Evolutionary conservation across 2,329 filamentous ascomycete genomes (phyloP).

Genomic region (Didymella exigua): DNA sequence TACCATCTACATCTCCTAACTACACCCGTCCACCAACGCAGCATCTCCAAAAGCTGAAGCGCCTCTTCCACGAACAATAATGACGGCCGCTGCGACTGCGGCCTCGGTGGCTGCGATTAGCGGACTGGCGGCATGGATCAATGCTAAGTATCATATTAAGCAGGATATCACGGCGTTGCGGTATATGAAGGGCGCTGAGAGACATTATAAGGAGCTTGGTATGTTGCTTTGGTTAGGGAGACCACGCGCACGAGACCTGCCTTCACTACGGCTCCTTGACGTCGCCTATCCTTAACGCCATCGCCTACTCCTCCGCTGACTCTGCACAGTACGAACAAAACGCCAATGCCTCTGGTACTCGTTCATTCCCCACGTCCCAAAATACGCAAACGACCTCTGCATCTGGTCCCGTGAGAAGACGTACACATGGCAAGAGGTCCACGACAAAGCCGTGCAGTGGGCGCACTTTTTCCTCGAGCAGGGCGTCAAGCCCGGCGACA

Average conservation of each 20-base stretch:
- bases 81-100: slow-evolving; percentile 30
- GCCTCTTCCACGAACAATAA: slow-evolving; percentile 11
- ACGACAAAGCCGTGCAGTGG: slow-evolving; percentile 39
- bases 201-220: slow-evolving; percentile 37
- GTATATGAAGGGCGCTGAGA: slow-evolving; percentile 47
- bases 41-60: too few relatives aligned
- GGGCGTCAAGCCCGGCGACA: slow-evolving; percentile 65
- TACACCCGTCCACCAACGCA: too few relatives aligned
- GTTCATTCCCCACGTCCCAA: slow-evolving; percentile 29
- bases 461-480: slow-evolving; percentile 47
- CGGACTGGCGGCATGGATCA: slow-evolving; percentile 63
- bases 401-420: slow-evolving; percentile 69
- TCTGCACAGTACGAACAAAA: slow-evolving; percentile 48
- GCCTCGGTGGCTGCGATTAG: slow-evolving; percentile 38
- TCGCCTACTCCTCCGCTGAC: background rate
- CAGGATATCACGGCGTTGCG: slow-evolving; percentile 63
- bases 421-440: slow-evolving; percentile 41
- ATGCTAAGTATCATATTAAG: slow-evolving; percentile 70
- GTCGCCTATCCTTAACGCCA: background rate
- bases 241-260: too few relatives aligned
- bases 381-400: slow-evolving; percentile 56
- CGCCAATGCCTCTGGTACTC: slow-evolving; percentile 39
- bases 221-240: slow-evolving; percentile 15
- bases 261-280: too few relatives aligned
- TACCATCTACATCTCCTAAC: too few relatives aligned